These are phyloP conservation scores for Spiromastix sp. DNA, from an alignment of 2,329 filamentous ascomycete species.

Conservation along the genomic window DNA sequence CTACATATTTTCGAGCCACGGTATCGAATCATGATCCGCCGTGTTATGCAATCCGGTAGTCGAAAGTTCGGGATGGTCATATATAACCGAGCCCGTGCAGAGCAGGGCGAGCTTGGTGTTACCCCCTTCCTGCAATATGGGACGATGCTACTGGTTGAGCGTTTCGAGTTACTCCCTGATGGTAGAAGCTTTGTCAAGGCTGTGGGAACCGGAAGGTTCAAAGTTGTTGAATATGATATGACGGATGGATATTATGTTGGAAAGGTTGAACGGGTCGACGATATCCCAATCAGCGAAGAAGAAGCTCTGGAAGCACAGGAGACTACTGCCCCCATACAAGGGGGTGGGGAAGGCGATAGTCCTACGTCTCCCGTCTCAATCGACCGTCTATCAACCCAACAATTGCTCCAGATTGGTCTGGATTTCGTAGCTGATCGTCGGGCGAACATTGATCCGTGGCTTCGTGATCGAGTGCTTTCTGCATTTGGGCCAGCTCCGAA, in stretches of 20 bases:
- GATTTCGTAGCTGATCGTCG: conserved; percentile 62
- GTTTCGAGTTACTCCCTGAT: conserved; percentile 63
- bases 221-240: conserved; percentile 50
- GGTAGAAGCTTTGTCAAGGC: conserved; percentile 76
- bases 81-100: conserved; percentile 46
- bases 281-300: conserved; percentile 72
- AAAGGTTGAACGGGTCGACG: conserved; percentile 66
- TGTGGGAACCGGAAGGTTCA: conserved; percentile 65
- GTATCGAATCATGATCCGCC: conserved; percentile 79
- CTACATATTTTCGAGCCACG: conserved; percentile 88
- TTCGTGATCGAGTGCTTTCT: conserved; percentile 59
- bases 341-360: conserved; percentile 9
- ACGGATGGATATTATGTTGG: conserved; percentile 71
- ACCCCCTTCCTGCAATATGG: conserved; percentile 62
- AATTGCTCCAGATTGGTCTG: conserved; percentile 54
- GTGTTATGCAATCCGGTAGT: conserved; percentile 58
- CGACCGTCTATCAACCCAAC: conserved; percentile 17
- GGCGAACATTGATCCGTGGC: conserved; percentile 59
- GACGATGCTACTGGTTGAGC: conserved; percentile 65
- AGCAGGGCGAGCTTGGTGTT: conserved; percentile 43
- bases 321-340: conserved; percentile 24
- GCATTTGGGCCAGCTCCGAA: conserved; percentile 69
- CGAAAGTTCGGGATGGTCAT: conserved; percentile 79
- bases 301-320: conserved; percentile 65
- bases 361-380: not conserved